These are phyloP conservation scores for Colletotrichum sp. DNA, from an alignment of 2,329 filamentous ascomycete species.

Conservation along the genomic window DNA sequence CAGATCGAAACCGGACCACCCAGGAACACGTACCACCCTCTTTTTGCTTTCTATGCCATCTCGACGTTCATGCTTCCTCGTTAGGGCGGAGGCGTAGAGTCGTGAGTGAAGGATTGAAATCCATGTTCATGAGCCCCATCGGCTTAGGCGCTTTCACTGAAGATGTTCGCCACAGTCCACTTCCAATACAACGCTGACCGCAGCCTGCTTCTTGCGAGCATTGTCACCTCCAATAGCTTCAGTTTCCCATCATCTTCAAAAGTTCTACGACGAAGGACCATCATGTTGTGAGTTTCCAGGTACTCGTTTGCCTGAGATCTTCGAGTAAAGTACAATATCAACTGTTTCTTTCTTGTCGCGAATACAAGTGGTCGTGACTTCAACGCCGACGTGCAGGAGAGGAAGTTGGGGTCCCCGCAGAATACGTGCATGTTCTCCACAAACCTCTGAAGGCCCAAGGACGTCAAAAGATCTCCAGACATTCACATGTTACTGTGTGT, in stretches of 20 bases:
- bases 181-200: background rate
- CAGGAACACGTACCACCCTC: background rate
- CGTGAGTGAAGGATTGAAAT: background rate
- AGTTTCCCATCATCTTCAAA: background rate
- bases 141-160: background rate
- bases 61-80: background rate
- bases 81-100: background rate
- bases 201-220: background rate
- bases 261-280: fast-evolving
- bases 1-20: too few species aligned
- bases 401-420: background rate
- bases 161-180: background rate
- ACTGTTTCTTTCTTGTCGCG: background rate
- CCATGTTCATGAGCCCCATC: background rate
- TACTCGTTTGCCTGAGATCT: background rate
- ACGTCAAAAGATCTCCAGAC: background rate
- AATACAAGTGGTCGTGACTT: background rate
- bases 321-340: background rate
- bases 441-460: background rate
- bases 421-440: background rate
- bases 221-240: background rate
- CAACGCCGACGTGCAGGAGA: background rate
- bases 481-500: background rate
- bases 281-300: background rate
- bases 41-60: background rate